phyloP scores from a whole-genome alignment of 2,329 filamentous ascomycete species.

The Leptographium flavum region DNA sequence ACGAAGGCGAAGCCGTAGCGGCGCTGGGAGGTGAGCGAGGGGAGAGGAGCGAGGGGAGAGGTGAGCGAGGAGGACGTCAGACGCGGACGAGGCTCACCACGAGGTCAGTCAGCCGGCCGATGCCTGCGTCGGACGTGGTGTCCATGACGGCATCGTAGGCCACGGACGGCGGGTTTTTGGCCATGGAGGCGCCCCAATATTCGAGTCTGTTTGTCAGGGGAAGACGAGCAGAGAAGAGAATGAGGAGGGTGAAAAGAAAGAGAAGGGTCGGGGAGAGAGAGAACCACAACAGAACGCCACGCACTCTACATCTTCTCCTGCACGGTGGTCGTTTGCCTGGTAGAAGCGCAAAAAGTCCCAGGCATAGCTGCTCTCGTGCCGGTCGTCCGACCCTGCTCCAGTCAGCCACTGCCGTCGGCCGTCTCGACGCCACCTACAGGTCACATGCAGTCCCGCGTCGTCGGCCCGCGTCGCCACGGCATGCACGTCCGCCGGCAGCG shows the following conservation, averaged over 20 bases:
- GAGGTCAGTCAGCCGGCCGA: conserved; percentile 47
- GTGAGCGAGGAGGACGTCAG: neutral
- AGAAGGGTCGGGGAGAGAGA: neutral
- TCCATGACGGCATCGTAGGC: conserved; percentile 46
- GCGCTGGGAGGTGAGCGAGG: conserved; percentile 29
- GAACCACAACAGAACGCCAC: conserved; percentile 3
- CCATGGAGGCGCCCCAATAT: conserved; percentile 21
- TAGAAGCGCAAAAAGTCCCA: conserved; percentile 46
- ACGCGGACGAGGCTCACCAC: conserved; percentile 26
- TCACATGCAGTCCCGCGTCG: conserved; percentile 27
- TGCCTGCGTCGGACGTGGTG: conserved; percentile 29
- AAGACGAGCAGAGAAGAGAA: too few species aligned
- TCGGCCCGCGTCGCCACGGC: conserved; percentile 16
- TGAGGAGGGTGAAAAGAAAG: too few species aligned
- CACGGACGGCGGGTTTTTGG: conserved; percentile 40
- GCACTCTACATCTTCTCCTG: conserved; percentile 20
- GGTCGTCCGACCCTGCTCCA: conserved; percentile 47
- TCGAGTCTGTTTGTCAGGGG: conserved; percentile 8
- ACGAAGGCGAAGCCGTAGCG: conserved; percentile 67
- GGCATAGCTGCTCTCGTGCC: conserved; percentile 53
- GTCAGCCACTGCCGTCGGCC: neutral
- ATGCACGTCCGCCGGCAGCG: conserved; percentile 22
- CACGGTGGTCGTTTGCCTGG: conserved; percentile 18
- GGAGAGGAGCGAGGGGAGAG: neutral
- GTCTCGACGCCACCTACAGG: conserved; percentile 26